phyloP scores from a whole-genome alignment of 805 yeast species.

The Candida railenensis region DNA sequence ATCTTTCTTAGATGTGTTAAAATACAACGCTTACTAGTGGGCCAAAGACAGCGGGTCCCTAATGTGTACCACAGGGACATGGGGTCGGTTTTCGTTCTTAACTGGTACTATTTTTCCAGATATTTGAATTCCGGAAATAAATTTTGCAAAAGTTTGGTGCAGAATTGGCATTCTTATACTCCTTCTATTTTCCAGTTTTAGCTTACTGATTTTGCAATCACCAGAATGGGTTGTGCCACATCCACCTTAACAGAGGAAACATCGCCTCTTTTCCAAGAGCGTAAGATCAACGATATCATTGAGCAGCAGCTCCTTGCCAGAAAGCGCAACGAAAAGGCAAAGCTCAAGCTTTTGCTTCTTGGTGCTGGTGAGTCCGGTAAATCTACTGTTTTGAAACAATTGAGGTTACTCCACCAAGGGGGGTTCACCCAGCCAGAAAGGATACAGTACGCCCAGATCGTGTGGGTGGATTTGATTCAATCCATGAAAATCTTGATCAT shows the following conservation, averaged over 20 bases:
- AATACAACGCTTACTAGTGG: neutral
- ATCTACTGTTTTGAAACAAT: constrained; percentile 87
- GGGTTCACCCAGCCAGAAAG: constrained; percentile 83
- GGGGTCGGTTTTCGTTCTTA: too few species aligned
- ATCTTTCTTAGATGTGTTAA: neutral
- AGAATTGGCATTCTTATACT: too few species aligned
- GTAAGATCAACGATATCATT: constrained; percentile 58
- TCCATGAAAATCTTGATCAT: constrained; percentile 73
- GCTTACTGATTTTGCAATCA: neutral
- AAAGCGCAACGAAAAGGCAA: constrained; percentile 54
- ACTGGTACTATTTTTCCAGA: too few species aligned
- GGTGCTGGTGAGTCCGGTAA: constrained; percentile 97
- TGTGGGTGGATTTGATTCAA: constrained; percentile 90
- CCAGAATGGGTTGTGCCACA: constrained; percentile 66
- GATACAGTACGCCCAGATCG: constrained; percentile 75
- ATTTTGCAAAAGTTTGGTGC: too few species aligned
- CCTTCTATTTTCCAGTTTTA: too few species aligned
- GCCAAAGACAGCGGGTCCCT: neutral
- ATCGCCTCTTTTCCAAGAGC: constrained; percentile 55
- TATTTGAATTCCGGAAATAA: too few species aligned
- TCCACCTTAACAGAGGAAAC: constrained; percentile 38
- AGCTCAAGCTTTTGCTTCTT: constrained; percentile 69
- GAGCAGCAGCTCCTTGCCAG: constrained; percentile 58
- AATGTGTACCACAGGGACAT: too few species aligned
- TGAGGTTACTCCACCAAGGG: constrained; percentile 79